Evolutionary conservation across 768 basidiomycete species (phyloP).

Genomic region (Suillus plorans): DNA sequence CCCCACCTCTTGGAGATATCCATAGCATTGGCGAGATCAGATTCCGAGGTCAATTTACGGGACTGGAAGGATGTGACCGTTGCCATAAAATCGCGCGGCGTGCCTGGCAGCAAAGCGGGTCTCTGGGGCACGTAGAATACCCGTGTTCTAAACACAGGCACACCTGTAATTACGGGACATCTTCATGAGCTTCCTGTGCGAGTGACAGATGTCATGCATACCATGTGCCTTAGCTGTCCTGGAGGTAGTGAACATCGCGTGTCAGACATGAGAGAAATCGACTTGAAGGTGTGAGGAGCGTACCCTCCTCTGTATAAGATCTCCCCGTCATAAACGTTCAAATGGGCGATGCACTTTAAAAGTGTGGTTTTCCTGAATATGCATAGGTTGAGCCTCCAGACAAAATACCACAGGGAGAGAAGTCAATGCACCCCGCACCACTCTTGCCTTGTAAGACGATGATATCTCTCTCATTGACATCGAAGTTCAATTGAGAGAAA

Average conservation of each 20-base stretch:
- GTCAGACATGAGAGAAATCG: conserved; percentile 1
- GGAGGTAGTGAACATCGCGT: neutral
- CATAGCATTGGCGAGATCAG: conserved; percentile 39
- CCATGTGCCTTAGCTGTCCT: conserved; percentile 55
- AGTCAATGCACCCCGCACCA: conserved; percentile 60
- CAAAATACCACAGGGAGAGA: neutral
- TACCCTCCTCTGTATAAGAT: conserved; percentile 69
- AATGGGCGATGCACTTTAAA: conserved; percentile 81
- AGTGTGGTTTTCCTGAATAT: conserved; percentile 62
- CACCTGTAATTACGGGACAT: conserved; percentile 41
- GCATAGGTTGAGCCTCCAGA: neutral
- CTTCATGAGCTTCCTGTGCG: neutral
- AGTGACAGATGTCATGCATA: conserved; percentile 22
- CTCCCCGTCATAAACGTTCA: conserved; percentile 68
- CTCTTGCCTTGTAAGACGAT: conserved; percentile 77
- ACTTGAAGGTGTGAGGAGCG: conserved; percentile 18
- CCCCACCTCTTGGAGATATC: conserved; percentile 66
- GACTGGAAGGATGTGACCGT: conserved; percentile 53
- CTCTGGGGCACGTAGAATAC: conserved; percentile 89
- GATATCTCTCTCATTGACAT: conserved; percentile 71
- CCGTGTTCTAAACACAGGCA: conserved; percentile 74
- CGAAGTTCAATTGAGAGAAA: conserved; percentile 61
- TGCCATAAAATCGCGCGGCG: conserved; percentile 70
- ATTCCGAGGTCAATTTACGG: conserved; percentile 33
- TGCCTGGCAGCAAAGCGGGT: conserved; percentile 81